Evolutionary conservation across 345 rosid species (phyloP).

Genomic region (Microthlaspi erraticum): DNA sequence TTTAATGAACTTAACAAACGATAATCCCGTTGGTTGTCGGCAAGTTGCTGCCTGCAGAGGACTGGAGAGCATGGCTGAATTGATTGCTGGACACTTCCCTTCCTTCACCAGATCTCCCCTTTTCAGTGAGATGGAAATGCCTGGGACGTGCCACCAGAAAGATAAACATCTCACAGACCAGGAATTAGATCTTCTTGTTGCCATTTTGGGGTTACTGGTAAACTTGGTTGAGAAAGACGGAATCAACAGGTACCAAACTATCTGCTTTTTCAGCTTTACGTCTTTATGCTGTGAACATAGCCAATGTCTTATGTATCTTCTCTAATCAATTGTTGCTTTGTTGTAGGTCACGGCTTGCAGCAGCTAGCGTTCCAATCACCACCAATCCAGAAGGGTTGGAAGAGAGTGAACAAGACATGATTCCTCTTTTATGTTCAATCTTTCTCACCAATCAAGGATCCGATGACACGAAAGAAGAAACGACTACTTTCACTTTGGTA

Average conservation of each 20-base stretch:
- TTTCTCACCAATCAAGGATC: constrained; percentile 82
- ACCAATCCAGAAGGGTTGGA: constrained; percentile 55
- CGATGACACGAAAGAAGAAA: constrained; percentile 65
- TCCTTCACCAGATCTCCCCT: constrained; percentile 56
- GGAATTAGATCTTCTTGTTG: constrained; percentile 95
- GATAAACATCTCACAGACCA: constrained; percentile 74
- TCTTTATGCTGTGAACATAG: constrained; percentile 5
- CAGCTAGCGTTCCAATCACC: constrained; percentile 60
- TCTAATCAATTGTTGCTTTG: neutral
- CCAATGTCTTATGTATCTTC: neutral
- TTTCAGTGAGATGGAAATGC: constrained; percentile 45
- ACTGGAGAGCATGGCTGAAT: constrained; percentile 72
- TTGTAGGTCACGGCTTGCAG: constrained; percentile 78
- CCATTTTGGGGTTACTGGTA: constrained; percentile 88
- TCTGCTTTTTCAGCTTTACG: neutral
- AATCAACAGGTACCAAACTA: constrained; percentile 64
- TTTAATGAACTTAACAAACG: constrained; percentile 92
- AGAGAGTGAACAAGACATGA: constrained; percentile 61
- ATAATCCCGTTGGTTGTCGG: constrained; percentile 79
- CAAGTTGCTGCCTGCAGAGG: constrained; percentile 87
- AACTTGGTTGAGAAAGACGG: constrained; percentile 96
- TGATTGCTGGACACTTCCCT: constrained; percentile 84
- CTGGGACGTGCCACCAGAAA: constrained; percentile 44
- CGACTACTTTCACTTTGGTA: constrained; percentile 58
- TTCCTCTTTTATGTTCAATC: constrained; percentile 81